Conservation (phyloP, 202 grass and related monocot species). For the Musa balbisiana region DNA sequence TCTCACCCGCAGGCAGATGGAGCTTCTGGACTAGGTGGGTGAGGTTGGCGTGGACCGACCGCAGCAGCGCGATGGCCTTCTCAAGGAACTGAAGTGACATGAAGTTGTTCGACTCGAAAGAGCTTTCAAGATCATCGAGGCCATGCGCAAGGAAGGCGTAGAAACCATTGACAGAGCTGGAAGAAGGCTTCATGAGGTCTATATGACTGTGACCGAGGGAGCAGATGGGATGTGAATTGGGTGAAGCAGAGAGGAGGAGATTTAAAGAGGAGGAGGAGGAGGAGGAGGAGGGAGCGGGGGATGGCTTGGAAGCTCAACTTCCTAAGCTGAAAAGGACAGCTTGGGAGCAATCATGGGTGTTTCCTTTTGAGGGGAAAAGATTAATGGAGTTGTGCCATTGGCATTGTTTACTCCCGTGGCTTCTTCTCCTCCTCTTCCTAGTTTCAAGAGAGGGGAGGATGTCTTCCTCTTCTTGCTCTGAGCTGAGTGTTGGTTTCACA, state of each 20-base stretch:
- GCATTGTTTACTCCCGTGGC: neutral
- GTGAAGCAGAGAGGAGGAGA: neutral
- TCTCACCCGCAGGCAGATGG: slow-evolving; percentile 12
- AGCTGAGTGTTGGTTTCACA: too few relatives aligned
- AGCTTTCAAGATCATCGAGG: slow-evolving; percentile 7
- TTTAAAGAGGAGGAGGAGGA: neutral
- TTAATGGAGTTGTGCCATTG: neutral
- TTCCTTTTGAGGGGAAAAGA: slow-evolving; percentile 1
- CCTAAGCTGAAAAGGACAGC: neutral
- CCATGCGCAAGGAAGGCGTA: neutral
- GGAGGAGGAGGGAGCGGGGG: neutral
- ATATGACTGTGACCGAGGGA: neutral
- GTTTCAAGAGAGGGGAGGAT: neutral
- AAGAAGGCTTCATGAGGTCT: slow-evolving; percentile 43
- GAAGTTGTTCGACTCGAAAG: slow-evolving; percentile 1
- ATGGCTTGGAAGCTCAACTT: slow-evolving; percentile 1
- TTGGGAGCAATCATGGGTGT: slow-evolving; percentile 9
- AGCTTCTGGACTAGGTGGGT: neutral
- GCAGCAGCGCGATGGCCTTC: slow-evolving; percentile 4
- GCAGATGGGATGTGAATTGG: neutral
- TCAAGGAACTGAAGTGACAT: slow-evolving; percentile 16
- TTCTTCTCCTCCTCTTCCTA: neutral
- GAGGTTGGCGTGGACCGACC: neutral
- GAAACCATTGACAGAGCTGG: slow-evolving; percentile 36
- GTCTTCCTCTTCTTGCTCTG: too few relatives aligned